A percentile compares a stretch with the other conserved stretches of the same genome.
phyloP scores from a whole-genome alignment of 2,329 filamentous ascomycete genomes.

The Simplicillium sp. region DNA sequence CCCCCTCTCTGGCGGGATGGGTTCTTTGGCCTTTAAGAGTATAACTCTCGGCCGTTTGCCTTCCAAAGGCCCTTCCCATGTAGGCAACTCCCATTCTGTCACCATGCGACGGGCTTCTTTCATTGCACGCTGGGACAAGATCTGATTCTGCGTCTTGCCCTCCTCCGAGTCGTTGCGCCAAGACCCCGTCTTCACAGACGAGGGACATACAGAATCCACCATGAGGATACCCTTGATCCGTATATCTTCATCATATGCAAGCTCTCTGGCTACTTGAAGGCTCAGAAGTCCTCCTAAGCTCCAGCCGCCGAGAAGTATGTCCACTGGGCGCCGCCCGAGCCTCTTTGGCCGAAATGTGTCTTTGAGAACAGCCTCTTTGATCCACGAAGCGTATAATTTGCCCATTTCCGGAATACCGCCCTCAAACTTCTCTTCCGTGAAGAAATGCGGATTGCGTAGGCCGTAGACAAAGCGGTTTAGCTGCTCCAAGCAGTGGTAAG shows the following conservation, averaged over 20 bases:
- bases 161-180: constrained; percentile 11
- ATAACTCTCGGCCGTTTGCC: constrained; percentile 28
- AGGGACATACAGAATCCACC: constrained; percentile 39
- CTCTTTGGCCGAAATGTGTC: constrained; percentile 16
- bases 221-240: constrained; percentile 40
- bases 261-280: constrained; percentile 37
- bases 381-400: constrained; percentile 34
- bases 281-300: constrained; percentile 43
- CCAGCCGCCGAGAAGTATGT: constrained; percentile 46
- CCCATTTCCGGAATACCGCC: constrained; percentile 48
- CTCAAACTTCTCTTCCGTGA: constrained; percentile 33
- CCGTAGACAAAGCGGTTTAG: constrained; percentile 41
- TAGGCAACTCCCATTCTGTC: constrained; percentile 27
- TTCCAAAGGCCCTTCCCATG: constrained; percentile 19
- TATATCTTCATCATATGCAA: constrained; percentile 25
- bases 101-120: constrained; percentile 30
- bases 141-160: constrained; percentile 23
- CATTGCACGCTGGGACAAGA: constrained; percentile 28
- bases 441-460: constrained; percentile 45
- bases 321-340: constrained; percentile 14
- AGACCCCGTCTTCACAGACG: constrained; percentile 3
- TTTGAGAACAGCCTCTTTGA: constrained; percentile 26
- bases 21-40: constrained; percentile 33
- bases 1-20: constrained; percentile 22
- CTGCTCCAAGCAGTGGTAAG: constrained; percentile 42